Conservation (phyloP, 495 filamentous ascomycete genomes). For the Niebla homalea region DNA sequence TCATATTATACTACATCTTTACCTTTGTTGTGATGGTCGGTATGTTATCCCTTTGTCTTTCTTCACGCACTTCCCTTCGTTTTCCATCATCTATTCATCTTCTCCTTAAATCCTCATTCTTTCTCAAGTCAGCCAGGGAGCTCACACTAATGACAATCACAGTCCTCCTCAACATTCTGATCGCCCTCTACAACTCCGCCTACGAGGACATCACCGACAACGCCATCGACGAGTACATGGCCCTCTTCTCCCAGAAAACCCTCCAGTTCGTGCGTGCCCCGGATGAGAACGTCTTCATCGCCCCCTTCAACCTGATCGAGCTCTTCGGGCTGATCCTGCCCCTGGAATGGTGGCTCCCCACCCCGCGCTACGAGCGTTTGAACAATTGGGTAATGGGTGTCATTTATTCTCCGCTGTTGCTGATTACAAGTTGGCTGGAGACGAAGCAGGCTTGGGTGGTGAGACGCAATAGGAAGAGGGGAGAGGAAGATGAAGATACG, state of each 20-base stretch:
- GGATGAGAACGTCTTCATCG: constrained; percentile 95
- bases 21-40: constrained; percentile 90
- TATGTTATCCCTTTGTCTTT: constrained; percentile 15
- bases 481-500: constrained; percentile 82
- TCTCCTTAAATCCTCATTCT: neutral
- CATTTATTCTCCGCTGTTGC: constrained; percentile 72
- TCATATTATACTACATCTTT: constrained; percentile 88
- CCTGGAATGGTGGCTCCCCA: constrained; percentile 89
- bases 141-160: neutral
- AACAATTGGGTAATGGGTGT: constrained; percentile 80
- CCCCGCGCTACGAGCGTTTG: constrained; percentile 51
- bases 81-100: neutral
- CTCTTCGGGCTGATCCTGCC: constrained; percentile 65
- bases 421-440: constrained; percentile 69
- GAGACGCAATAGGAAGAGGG: constrained; percentile 53
- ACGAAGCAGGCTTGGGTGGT: constrained; percentile 54
- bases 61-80: too few relatives aligned
- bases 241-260: constrained; percentile 78
- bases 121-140: neutral
- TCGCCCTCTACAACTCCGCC: constrained; percentile 90
- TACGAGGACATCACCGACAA: constrained; percentile 95
- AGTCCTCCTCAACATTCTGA: constrained; percentile 39
- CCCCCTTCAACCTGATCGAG: constrained; percentile 89
- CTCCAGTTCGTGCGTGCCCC: constrained; percentile 93
- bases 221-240: constrained; percentile 88